phyloP scores from a whole-genome alignment of 805 yeast genomes.

The Kuraishia floccosa region DNA sequence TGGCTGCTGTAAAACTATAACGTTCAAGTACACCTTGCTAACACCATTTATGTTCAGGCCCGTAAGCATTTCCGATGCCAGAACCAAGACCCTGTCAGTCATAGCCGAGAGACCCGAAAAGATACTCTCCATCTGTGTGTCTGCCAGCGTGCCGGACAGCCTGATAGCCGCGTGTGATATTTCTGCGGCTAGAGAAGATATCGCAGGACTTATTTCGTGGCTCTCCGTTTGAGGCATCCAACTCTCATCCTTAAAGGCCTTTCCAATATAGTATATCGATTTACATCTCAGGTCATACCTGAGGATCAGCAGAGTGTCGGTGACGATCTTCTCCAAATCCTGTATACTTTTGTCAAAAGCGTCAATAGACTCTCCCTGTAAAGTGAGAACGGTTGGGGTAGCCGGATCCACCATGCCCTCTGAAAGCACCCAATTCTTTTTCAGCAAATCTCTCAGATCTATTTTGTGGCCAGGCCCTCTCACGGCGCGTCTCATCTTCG shows the following conservation, averaged over 20 bases:
- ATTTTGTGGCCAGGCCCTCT: conserved; percentile 2
- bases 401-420: too few species aligned
- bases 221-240: conserved; percentile 42
- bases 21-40: conserved; percentile 45
- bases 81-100: conserved; percentile 39
- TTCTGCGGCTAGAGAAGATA: conserved; percentile 38
- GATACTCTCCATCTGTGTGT: conserved; percentile 17
- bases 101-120: conserved; percentile 38
- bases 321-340: conserved; percentile 22
- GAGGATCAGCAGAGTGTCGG: conserved; percentile 31
- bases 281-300: conserved; percentile 48
- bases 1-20: conserved; percentile 59
- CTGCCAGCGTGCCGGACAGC: conserved; percentile 19
- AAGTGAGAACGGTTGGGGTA: conserved; percentile 15
- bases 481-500: conserved; percentile 30
- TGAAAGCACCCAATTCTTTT: too few species aligned
- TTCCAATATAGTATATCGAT: conserved; percentile 37
- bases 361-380: conserved; percentile 14
- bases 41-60: conserved; percentile 49
- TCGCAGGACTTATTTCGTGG: conserved; percentile 47
- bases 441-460: too few species aligned
- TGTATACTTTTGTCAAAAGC: conserved; percentile 25
- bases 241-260: conserved; percentile 32
- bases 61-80: conserved; percentile 36
- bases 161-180: conserved; percentile 33